Percentiles rank a stretch among this genome's conserved stretches.
These are phyloP conservation scores for Apiospora rasikravindrae DNA, from an alignment of 2,329 filamentous ascomycete genomes.

Conservation along the genomic window DNA sequence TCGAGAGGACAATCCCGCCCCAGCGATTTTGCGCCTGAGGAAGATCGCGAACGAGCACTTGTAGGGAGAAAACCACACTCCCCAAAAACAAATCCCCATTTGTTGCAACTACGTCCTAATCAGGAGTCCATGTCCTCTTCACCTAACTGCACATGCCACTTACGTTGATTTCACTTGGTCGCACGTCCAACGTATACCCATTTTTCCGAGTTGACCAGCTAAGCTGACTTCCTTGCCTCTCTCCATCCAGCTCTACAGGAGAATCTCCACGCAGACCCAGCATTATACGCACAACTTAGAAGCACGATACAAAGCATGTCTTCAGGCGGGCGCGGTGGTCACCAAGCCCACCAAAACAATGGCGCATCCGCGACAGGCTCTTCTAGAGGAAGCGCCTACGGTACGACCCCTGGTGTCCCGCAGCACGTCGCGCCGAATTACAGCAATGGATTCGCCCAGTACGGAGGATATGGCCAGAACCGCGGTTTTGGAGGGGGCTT, in stretches of 20 bases:
- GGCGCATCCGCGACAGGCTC: constrained; percentile 1
- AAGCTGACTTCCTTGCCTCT: constrained; percentile 15
- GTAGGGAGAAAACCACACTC: neutral
- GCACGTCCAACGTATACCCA: neutral
- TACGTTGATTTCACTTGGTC: neutral
- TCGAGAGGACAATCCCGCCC: neutral
- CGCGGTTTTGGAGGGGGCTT: constrained; percentile 11
- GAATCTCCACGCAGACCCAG: constrained; percentile 27
- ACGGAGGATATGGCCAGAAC: constrained; percentile 14
- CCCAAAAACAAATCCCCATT: neutral
- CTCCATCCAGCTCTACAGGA: constrained; percentile 32
- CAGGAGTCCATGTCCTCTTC: neutral
- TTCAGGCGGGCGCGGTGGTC: constrained; percentile 18
- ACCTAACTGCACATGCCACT: neutral
- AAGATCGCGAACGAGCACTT: neutral
- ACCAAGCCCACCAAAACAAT: constrained; percentile 18
- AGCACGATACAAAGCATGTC: constrained; percentile 22
- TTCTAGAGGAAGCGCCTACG: constrained; percentile 1
- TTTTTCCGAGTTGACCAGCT: neutral
- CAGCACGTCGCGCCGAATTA: neutral
- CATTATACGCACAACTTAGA: constrained; percentile 27
- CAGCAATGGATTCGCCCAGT: neutral
- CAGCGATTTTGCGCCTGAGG: constrained; percentile 10
- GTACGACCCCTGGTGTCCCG: neutral
- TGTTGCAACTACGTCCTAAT: neutral